Evolutionary conservation across 1,284 basidiomycete genomes (phyloP).

Genomic region (Thecaphora thlaspeos): DNA sequence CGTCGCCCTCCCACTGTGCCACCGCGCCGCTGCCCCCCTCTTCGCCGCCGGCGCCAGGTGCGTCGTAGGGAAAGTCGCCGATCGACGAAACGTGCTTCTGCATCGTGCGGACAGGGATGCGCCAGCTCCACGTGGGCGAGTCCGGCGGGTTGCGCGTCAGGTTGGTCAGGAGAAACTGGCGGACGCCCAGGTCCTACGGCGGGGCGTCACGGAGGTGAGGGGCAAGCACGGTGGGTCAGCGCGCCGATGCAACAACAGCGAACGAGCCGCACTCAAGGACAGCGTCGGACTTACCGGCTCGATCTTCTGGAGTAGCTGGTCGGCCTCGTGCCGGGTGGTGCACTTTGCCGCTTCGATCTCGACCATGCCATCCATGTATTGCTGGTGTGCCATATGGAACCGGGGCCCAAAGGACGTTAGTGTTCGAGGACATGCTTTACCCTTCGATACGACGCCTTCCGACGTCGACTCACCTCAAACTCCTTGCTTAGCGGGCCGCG

Average conservation of each 20-base stretch:
- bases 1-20: slow-evolving; percentile 65
- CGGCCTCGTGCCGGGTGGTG: slow-evolving; percentile 67
- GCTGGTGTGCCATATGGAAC: slow-evolving; percentile 2
- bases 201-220: not conserved
- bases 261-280: too few relatives aligned
- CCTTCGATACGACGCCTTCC: too few relatives aligned
- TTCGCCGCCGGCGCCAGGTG: slow-evolving; percentile 61
- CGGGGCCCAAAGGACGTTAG: too few relatives aligned
- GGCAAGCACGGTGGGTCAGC: not conserved
- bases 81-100: slow-evolving; percentile 67
- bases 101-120: slow-evolving; percentile 71
- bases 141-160: slow-evolving; percentile 61
- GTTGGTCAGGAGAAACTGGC: slow-evolving; percentile 81
- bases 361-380: slow-evolving; percentile 71
- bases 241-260: too few relatives aligned
- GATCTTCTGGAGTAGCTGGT: slow-evolving; percentile 66
- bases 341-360: slow-evolving; percentile 66
- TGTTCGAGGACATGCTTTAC: too few relatives aligned
- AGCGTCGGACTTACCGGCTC: slow-evolving; percentile 59
- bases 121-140: slow-evolving; percentile 64
- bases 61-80: slow-evolving; percentile 70
- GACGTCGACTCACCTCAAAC: slow-evolving; percentile 43
- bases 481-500: slow-evolving; percentile 68
- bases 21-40: slow-evolving; percentile 54
- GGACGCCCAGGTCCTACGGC: slow-evolving; percentile 65